Percentiles rank a stretch among this genome's conserved stretches.
phyloP scores from a whole-genome alignment of 331 rosid species.

The Prunus yedoensis region DNA sequence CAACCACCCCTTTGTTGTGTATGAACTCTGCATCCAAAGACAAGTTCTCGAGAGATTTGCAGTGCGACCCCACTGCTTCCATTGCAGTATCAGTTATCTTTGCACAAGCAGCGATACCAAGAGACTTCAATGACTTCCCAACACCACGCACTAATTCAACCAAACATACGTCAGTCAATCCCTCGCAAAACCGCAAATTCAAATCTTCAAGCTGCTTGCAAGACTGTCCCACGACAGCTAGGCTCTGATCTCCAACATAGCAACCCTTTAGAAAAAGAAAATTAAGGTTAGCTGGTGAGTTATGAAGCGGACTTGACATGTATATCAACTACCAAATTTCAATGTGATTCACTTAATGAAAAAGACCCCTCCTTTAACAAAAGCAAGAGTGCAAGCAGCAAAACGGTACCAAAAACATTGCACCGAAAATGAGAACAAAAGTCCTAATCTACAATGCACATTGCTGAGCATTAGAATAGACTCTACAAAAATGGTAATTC shows the following conservation, averaged over 20 bases:
- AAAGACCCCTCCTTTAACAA: too few relatives aligned
- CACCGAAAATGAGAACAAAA: neutral
- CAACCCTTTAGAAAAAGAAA: conserved; percentile 61
- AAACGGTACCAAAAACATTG: neutral
- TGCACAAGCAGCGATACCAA: conserved; percentile 89
- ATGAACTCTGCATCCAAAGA: conserved; percentile 85
- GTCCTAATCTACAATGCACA: neutral
- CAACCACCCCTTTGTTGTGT: conserved; percentile 75
- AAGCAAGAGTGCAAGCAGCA: neutral
- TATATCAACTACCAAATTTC: neutral
- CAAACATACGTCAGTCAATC: conserved; percentile 73
- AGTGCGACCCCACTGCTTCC: conserved; percentile 77
- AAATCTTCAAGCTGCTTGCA: conserved; percentile 84
- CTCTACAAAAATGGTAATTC: too few relatives aligned
- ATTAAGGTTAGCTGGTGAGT: conserved; percentile 3
- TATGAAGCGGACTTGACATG: neutral
- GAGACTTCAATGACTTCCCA: conserved; percentile 75
- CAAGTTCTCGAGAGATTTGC: conserved; percentile 64
- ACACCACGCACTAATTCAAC: conserved; percentile 64
- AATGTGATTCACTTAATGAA: neutral
- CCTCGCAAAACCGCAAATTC: conserved; percentile 94
- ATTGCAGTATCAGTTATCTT: conserved; percentile 76
- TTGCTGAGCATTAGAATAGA: too few relatives aligned
- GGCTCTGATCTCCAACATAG: conserved; percentile 89
- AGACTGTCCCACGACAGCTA: conserved; percentile 77